Percentiles rank a stretch among this genome's conserved stretches.
Evolutionary conservation across 495 filamentous ascomycete genomes (phyloP).

Genomic region (Annulohypoxylon maeteangense): DNA sequence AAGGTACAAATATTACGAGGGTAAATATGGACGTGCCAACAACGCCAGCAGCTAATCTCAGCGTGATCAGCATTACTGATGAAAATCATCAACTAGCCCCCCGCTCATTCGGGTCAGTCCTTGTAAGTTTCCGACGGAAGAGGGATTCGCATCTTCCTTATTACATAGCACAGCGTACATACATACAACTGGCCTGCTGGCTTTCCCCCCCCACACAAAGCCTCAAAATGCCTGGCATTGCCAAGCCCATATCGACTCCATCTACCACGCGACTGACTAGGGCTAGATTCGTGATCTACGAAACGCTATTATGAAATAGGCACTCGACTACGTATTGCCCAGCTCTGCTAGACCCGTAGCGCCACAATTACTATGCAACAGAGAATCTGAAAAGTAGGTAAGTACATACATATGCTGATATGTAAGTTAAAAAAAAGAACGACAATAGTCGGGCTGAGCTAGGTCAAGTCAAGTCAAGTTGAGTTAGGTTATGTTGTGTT

Average conservation of each 20-base stretch:
- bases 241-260: constrained; percentile 40
- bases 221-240: constrained; percentile 37
- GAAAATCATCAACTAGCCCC: constrained; percentile 36
- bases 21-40: not conserved
- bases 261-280: constrained; percentile 44
- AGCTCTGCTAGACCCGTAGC: constrained; percentile 31
- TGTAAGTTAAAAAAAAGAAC: constrained; percentile 21
- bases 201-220: constrained; percentile 32
- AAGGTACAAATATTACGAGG: constrained; percentile 32
- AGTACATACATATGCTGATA: no score
- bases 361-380: constrained; percentile 42
- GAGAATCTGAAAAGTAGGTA: constrained; percentile 16
- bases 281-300: constrained; percentile 41
- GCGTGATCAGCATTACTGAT: constrained; percentile 39
- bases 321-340: constrained; percentile 33
- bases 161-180: no score
- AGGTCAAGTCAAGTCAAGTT: no score
- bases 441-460: no score
- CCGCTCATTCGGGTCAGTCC: constrained; percentile 38
- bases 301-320: constrained; percentile 38
- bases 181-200: no score
- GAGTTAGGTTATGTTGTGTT: no score
- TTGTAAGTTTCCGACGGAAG: constrained; percentile 41
- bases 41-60: constrained; percentile 30
- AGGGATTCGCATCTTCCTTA: constrained; percentile 38